phyloP scores from a whole-genome alignment of 257 asterid genomes.

The Scutellaria barbata region DNA sequence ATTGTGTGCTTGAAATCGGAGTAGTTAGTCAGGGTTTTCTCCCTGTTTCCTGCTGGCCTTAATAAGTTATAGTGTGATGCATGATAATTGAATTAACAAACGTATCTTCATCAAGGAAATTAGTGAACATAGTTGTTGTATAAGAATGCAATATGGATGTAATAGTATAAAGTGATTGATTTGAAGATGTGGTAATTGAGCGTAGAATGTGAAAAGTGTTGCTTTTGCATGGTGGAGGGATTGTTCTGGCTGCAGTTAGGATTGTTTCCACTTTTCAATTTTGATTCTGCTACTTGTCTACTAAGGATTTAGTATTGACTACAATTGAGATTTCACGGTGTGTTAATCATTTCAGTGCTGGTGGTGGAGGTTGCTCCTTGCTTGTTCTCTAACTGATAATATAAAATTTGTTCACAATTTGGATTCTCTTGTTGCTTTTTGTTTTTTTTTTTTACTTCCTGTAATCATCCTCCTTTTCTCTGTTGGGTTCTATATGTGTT shows the following conservation, averaged over 20 bases:
- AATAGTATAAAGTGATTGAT: not conserved
- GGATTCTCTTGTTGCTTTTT: not conserved
- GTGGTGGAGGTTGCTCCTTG: not conserved
- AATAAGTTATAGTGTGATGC: slow-evolving; percentile 1
- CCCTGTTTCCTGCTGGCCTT: not conserved
- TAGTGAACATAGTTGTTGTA: not conserved
- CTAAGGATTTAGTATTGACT: not conserved
- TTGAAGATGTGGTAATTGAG: not conserved
- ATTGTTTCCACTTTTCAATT: too few species aligned
- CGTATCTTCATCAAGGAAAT: not conserved
- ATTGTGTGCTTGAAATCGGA: slow-evolving; percentile 24
- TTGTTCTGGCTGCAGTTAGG: not conserved
- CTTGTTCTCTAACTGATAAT: slow-evolving; percentile 22
- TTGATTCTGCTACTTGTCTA: not conserved
- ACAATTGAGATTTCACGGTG: not conserved
- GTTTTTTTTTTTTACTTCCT: not conserved
- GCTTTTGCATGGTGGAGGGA: too few species aligned
- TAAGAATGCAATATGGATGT: slow-evolving; percentile 17
- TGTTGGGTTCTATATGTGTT: not conserved
- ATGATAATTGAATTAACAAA: not conserved
- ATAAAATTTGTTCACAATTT: not conserved
- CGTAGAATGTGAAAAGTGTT: slow-evolving; percentile 14
- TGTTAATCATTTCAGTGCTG: not conserved
- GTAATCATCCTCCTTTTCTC: not conserved
- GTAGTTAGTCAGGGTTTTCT: not conserved